These are phyloP conservation scores for Aspergillus udagawae DNA, from an alignment of 2,329 filamentous ascomycete genomes.

Conservation along the genomic window DNA sequence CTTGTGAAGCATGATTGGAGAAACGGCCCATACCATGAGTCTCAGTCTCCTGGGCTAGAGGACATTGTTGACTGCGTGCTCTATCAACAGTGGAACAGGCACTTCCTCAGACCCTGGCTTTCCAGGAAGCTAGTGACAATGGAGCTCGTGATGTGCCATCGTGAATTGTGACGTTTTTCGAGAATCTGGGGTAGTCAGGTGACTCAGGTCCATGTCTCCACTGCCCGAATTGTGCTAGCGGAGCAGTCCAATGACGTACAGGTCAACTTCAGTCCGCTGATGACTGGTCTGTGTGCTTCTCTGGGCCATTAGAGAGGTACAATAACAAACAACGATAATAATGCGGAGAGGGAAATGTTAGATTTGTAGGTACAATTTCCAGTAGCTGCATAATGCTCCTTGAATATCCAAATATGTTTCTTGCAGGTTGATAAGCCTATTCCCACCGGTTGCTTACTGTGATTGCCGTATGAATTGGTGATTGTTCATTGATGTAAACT, in stretches of 20 bases:
- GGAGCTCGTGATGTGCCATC: background rate
- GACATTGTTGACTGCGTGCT: background rate
- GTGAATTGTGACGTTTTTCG: background rate
- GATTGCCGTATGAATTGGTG: background rate
- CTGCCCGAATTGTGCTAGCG: background rate
- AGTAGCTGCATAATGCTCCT: too few relatives aligned
- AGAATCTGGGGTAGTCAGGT: conserved; percentile 4
- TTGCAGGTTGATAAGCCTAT: background rate
- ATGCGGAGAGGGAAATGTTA: too few relatives aligned
- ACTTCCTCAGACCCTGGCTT: background rate
- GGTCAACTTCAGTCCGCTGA: too few relatives aligned
- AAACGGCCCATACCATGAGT: background rate
- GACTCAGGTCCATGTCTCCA: background rate
- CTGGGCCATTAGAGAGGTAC: too few relatives aligned
- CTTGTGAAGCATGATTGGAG: background rate
- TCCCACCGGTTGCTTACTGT: background rate
- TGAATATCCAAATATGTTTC: background rate
- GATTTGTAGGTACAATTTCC: too few relatives aligned
- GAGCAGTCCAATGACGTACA: background rate
- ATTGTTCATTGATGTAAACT: background rate
- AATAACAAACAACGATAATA: too few relatives aligned
- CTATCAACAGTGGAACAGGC: background rate
- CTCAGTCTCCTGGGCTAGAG: background rate
- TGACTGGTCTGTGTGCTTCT: too few relatives aligned
- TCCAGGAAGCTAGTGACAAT: background rate